A percentile compares a stretch with the other conserved stretches of the same genome.
Conservation (phyloP, 257 asterid genomes). For the Solanum etuberosum region DNA sequence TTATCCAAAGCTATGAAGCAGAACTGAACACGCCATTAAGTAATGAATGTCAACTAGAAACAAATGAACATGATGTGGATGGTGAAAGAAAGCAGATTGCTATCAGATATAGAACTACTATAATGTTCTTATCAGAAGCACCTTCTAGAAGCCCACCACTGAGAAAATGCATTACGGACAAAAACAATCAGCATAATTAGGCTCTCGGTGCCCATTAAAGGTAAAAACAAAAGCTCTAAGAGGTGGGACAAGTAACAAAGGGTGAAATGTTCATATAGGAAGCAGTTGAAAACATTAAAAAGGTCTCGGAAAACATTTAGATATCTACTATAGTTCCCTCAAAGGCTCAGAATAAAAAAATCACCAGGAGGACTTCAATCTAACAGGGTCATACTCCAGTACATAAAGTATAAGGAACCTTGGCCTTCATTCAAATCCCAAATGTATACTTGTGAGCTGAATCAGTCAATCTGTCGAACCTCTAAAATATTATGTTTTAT, state of each 20-base stretch:
- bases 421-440: not conserved
- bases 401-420: not conserved
- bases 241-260: not conserved
- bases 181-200: not conserved
- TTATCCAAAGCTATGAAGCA: not conserved
- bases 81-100: not conserved
- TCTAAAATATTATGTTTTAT: not conserved
- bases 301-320: not conserved
- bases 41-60: not conserved
- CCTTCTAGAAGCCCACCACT: not conserved
- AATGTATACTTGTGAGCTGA: not conserved
- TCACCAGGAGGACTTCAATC: not conserved
- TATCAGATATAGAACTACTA: not conserved
- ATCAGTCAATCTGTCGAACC: not conserved
- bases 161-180: not conserved
- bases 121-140: not conserved
- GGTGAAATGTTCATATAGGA: not conserved
- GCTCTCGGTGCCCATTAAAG: not conserved
- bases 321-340: not conserved
- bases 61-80: not conserved
- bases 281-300: not conserved
- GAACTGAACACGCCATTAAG: not conserved
- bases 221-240: not conserved
- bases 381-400: not conserved
- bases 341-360: not conserved